A percentile compares a stretch with the other conserved stretches of the same genome.
These are phyloP conservation scores for Botrytis galanthina DNA, from an alignment of 2,329 filamentous ascomycete species.

Conservation along the genomic window DNA sequence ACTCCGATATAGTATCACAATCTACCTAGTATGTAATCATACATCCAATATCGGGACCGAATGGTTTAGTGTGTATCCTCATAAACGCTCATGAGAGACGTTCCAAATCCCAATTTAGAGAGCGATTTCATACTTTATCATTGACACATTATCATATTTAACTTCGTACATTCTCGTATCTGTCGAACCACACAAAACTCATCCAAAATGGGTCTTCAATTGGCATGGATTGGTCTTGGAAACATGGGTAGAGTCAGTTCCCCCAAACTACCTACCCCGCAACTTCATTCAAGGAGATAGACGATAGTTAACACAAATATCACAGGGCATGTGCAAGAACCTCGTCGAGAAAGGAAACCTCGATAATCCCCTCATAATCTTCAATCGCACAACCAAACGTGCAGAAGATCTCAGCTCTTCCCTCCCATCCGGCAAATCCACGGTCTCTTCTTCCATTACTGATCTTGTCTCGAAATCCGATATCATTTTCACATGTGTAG, in stretches of 20 bases:
- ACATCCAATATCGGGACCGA: background rate
- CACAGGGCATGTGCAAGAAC: slow-evolving; percentile 74
- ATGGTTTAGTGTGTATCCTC: background rate
- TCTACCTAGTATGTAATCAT: background rate
- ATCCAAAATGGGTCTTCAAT: slow-evolving; percentile 52
- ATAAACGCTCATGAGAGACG: background rate
- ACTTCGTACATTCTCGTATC: background rate
- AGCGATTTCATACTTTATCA: background rate
- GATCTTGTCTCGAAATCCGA: slow-evolving; percentile 67
- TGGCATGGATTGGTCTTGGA: slow-evolving; percentile 80
- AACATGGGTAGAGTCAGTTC: slow-evolving; percentile 77
- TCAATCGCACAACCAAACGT: slow-evolving; percentile 72
- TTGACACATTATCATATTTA: background rate
- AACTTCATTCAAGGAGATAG: background rate
- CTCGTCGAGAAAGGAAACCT: slow-evolving; percentile 74
- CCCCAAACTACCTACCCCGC: background rate
- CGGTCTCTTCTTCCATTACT: slow-evolving; percentile 61
- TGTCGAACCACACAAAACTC: slow-evolving; percentile 19
- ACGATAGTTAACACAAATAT: background rate
- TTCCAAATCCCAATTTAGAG: background rate
- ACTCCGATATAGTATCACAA: background rate
- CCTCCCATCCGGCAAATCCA: slow-evolving; percentile 60
- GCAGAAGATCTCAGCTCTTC: slow-evolving; percentile 61
- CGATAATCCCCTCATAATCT: slow-evolving; percentile 69
- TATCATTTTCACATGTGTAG: slow-evolving; percentile 79